Evolutionary conservation across 805 yeast genomes (phyloP).

Genomic region (Zygosaccharomyces siamensis): DNA sequence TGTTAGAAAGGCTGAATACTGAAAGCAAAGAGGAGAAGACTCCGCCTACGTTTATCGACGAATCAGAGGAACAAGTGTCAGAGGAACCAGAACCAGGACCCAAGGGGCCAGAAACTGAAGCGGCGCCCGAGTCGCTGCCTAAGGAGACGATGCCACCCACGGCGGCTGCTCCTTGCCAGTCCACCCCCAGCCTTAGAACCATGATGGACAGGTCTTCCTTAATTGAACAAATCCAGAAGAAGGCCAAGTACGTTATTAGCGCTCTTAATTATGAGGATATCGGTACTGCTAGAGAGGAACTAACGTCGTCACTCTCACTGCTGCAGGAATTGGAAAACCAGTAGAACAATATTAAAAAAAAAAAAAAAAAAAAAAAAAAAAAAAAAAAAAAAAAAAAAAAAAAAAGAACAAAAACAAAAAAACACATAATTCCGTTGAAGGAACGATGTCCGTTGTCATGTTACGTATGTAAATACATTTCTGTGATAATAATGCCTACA

Average conservation of each 20-base stretch:
- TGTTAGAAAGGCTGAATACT: conserved; percentile 9
- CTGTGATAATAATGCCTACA: conserved; percentile 6
- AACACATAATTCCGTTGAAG: conserved; percentile 15
- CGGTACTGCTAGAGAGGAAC: conserved; percentile 60
- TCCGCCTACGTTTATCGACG: conserved; percentile 9
- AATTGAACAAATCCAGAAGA: conserved; percentile 58
- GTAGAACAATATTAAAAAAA: background rate
- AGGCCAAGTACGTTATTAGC: conserved; percentile 70
- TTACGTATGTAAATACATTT: conserved; percentile 8
- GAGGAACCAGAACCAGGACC: background rate
- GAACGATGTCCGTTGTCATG: conserved; percentile 3
- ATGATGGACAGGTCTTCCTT: conserved; percentile 53
- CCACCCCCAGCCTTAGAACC: conserved; percentile 39
- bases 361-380: too few species aligned
- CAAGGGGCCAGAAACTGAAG: too few species aligned
- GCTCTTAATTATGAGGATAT: conserved; percentile 76
- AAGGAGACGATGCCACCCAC: conserved; percentile 13
- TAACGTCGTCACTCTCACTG: conserved; percentile 49
- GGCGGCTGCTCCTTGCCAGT: background rate
- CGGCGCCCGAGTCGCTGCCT: background rate
- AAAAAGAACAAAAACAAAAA: background rate
- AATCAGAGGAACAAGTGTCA: conserved; percentile 4
- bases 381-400: too few species aligned
- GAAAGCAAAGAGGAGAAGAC: conserved; percentile 6
- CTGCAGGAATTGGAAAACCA: conserved; percentile 16